Evolutionary conservation across 148 eudicot genomes (phyloP).

Genomic region (Vaccinium vitisidaea): DNA sequence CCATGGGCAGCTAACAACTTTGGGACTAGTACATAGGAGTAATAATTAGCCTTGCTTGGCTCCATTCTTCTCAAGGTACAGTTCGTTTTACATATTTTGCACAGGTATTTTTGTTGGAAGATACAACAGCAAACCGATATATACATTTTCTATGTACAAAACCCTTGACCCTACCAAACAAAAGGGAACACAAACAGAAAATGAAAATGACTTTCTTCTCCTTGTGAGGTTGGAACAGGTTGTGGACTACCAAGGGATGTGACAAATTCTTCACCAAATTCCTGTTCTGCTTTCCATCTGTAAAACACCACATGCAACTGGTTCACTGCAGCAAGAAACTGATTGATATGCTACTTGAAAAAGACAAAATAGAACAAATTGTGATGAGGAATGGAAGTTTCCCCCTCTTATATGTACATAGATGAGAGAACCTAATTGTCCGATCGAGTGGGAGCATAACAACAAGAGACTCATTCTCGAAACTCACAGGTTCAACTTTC

Average conservation of each 20-base stretch:
- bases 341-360: not conserved
- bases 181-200: not conserved
- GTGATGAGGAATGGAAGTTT: not conserved
- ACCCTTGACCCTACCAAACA: not conserved
- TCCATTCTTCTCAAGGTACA: not conserved
- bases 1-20: not conserved
- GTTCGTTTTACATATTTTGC: not conserved
- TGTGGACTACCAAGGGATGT: too few species aligned
- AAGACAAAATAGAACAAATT: not conserved
- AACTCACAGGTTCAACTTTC: too few species aligned
- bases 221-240: not conserved
- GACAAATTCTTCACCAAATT: not conserved
- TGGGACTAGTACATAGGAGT: not conserved
- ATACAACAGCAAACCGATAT: not conserved
- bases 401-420: not conserved
- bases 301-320: not conserved
- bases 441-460: not conserved
- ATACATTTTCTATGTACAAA: not conserved
- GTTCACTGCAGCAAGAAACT: not conserved
- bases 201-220: not conserved
- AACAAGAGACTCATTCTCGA: not conserved
- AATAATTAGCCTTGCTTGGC: not conserved
- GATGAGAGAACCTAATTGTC: not conserved
- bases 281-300: not conserved
- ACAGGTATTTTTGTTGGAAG: not conserved